phyloP scores from a whole-genome alignment of 768 basidiomycete species.

The Pholiota microspora region DNA sequence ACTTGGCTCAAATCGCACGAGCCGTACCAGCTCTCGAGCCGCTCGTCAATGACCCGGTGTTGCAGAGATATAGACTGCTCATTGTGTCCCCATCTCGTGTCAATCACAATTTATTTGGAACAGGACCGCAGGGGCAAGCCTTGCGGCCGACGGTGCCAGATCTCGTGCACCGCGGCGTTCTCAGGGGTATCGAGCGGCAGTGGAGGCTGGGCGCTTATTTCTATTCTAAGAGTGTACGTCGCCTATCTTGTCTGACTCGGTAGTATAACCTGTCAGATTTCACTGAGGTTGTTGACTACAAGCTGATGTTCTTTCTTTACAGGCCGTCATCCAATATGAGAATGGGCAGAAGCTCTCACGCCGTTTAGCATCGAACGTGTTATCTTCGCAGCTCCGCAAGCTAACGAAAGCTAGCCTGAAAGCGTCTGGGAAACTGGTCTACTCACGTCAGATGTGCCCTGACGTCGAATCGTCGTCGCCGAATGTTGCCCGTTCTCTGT shows the following conservation, averaged over 20 bases:
- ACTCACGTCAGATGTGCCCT: slow-evolving; percentile 54
- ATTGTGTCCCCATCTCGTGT: slow-evolving; percentile 68
- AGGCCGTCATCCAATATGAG: slow-evolving; percentile 73
- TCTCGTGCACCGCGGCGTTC: slow-evolving; percentile 66
- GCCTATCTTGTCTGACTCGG: background rate
- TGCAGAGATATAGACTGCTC: slow-evolving; percentile 60
- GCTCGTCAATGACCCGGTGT: slow-evolving; percentile 58
- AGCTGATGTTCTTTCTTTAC: slow-evolving; percentile 5
- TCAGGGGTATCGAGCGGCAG: slow-evolving; percentile 65
- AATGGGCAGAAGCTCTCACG: slow-evolving; percentile 52
- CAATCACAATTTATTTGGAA: slow-evolving; percentile 61
- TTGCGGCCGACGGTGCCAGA: slow-evolving; percentile 67
- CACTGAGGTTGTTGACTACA: slow-evolving; percentile 4
- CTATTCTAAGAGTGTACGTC: slow-evolving; percentile 55
- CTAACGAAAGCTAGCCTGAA: slow-evolving; percentile 28
- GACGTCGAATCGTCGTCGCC: slow-evolving; percentile 61
- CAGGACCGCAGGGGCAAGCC: slow-evolving; percentile 49
- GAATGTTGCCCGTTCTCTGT: slow-evolving; percentile 54
- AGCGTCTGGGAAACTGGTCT: slow-evolving; percentile 39
- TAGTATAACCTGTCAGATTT: background rate
- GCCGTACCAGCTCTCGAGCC: slow-evolving; percentile 44
- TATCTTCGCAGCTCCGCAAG: slow-evolving; percentile 54
- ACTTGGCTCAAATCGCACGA: slow-evolving; percentile 53
- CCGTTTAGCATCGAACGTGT: slow-evolving; percentile 46
- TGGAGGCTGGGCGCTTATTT: slow-evolving; percentile 69